Conservation (phyloP, 495 filamentous ascomycete species). For the Parmelia sp. region DNA sequence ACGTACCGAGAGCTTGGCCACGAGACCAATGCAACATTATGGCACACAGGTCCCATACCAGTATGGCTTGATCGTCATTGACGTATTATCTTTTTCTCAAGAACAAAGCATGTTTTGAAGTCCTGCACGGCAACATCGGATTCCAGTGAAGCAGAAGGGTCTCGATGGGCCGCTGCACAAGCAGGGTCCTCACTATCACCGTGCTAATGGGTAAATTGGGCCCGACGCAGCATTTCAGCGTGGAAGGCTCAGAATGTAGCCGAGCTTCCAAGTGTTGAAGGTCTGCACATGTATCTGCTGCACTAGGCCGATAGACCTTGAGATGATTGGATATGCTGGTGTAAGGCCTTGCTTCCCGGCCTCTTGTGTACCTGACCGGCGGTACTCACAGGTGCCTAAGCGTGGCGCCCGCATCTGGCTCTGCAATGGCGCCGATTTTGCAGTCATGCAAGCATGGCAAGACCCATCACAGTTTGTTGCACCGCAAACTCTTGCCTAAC, state of each 20-base stretch:
- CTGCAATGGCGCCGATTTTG: neutral
- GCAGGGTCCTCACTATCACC: neutral
- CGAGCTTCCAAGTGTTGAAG: neutral
- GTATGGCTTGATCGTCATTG: neutral
- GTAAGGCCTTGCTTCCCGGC: neutral
- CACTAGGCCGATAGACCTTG: neutral
- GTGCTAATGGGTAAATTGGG: neutral
- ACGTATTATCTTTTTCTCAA: neutral
- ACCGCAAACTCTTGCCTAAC: neutral
- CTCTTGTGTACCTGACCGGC: neutral
- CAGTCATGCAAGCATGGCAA: neutral
- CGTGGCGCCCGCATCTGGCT: neutral
- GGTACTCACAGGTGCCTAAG: neutral
- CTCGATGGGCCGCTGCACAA: neutral
- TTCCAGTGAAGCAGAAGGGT: neutral
- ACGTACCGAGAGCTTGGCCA: no score
- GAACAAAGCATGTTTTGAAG: neutral
- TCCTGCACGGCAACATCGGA: neutral
- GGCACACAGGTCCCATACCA: neutral
- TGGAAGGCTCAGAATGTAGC: neutral
- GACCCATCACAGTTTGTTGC: neutral
- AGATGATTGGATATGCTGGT: neutral
- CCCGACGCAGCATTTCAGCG: neutral
- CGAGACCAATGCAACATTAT: no score
- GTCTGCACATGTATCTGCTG: neutral